Evolutionary conservation across 2,329 filamentous ascomycete species (phyloP).

Genomic region (Chaetomium sp.): DNA sequence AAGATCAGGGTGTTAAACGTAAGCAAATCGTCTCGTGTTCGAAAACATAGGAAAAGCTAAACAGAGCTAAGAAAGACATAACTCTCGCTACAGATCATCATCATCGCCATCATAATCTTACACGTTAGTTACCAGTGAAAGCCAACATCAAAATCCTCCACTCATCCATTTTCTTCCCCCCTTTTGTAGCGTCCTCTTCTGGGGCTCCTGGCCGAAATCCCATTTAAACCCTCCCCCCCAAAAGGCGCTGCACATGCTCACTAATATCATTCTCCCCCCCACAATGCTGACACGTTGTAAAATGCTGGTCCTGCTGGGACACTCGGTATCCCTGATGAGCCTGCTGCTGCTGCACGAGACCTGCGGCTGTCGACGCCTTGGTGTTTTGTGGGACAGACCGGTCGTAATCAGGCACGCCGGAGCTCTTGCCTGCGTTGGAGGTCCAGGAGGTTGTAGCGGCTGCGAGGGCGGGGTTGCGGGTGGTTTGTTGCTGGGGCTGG

Average conservation of each 20-base stretch:
- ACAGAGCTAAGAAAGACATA: too few relatives aligned
- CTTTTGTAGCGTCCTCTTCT: too few relatives aligned
- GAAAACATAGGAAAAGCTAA: too few relatives aligned
- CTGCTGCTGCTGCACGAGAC: background rate
- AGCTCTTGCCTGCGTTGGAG: background rate
- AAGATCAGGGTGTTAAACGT: too few relatives aligned
- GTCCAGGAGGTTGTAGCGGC: constrained; percentile 19
- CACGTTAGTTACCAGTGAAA: too few relatives aligned
- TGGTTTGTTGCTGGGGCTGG: background rate
- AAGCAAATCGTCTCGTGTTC: too few relatives aligned
- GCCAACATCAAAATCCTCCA: too few relatives aligned
- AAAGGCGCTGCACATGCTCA: constrained; percentile 4
- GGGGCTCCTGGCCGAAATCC: background rate
- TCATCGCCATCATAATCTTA: too few relatives aligned
- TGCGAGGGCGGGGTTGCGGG: constrained; percentile 12
- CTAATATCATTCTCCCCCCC: constrained; percentile 22
- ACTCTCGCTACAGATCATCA: too few relatives aligned
- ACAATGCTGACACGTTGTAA: constrained; percentile 20
- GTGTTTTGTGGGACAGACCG: background rate
- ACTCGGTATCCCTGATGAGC: background rate
- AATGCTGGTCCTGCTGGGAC: background rate
- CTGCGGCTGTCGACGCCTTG: too few relatives aligned
- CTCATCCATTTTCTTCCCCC: too few relatives aligned
- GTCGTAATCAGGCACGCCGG: background rate
- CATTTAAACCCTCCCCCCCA: background rate